Percentiles rank a stretch among this genome's conserved stretches.
Conservation (phyloP, 2,329 filamentous ascomycete genomes). For the Ciborinia camelliae region DNA sequence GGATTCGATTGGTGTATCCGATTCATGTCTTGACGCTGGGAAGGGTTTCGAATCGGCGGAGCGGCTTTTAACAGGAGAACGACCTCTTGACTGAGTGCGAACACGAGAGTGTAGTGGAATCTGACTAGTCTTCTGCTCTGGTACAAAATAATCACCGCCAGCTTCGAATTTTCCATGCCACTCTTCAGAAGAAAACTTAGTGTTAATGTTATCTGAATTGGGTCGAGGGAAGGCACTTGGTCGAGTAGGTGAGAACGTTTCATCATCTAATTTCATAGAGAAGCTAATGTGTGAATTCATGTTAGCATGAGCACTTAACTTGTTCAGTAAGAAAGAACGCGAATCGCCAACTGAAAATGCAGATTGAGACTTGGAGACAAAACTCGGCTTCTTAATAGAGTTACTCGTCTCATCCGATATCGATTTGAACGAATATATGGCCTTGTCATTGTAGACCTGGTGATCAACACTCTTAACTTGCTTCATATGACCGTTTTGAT, state of each 20-base stretch:
- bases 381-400: slow-evolving; percentile 25
- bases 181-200: slow-evolving; percentile 54
- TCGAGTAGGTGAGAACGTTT: slow-evolving; percentile 41
- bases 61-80: slow-evolving; percentile 35
- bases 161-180: slow-evolving; percentile 39
- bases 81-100: slow-evolving; percentile 33
- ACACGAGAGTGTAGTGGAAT: slow-evolving; percentile 21
- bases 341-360: slow-evolving; percentile 14
- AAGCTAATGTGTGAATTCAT: slow-evolving; percentile 36
- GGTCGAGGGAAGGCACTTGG: slow-evolving; percentile 46
- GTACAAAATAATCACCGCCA: slow-evolving; percentile 34
- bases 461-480: neutral
- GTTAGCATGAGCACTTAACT: slow-evolving; percentile 29
- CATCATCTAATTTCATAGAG: slow-evolving; percentile 44
- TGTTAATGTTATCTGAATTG: slow-evolving; percentile 60
- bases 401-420: slow-evolving; percentile 19
- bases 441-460: neutral
- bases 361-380: slow-evolving; percentile 20
- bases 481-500: slow-evolving; percentile 5
- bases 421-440: slow-evolving; percentile 19
- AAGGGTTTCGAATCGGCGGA: slow-evolving; percentile 25
- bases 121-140: slow-evolving; percentile 25
- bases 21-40: slow-evolving; percentile 15
- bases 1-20: slow-evolving; percentile 30
- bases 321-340: slow-evolving; percentile 19